These are phyloP conservation scores for Diutina rugosa DNA, from an alignment of 1,139 yeast species.

Conservation along the genomic window DNA sequence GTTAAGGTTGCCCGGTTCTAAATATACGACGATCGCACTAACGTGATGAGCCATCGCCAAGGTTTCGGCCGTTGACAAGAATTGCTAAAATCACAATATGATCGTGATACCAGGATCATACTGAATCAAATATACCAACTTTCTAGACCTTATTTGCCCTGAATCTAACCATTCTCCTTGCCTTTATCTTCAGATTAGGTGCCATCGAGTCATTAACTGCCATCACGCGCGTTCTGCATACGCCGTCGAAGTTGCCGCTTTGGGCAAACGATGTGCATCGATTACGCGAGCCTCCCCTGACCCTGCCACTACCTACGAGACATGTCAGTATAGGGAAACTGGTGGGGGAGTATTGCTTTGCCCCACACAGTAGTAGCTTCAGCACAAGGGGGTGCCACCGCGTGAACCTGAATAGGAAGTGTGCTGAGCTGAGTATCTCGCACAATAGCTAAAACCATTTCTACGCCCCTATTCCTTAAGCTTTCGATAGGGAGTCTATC, in stretches of 20 bases:
- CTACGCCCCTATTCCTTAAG: no score
- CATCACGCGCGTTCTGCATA: neutral
- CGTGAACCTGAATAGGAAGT: neutral
- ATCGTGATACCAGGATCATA: no score
- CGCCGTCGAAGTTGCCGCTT: neutral
- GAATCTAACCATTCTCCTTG: no score
- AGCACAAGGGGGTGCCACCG: neutral
- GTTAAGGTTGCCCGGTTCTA: neutral
- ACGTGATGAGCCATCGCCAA: neutral
- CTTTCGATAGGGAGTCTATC: no score
- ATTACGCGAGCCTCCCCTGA: neutral
- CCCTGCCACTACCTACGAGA: neutral
- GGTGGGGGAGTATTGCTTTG: neutral
- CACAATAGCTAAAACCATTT: neutral
- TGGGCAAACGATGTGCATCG: neutral
- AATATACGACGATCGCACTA: neutral
- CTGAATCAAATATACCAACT: no score
- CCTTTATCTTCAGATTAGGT: neutral
- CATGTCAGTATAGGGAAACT: neutral
- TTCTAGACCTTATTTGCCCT: no score
- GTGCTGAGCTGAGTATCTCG: neutral
- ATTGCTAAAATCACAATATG: neutral
- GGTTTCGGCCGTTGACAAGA: neutral
- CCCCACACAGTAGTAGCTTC: neutral
- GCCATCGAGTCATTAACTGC: neutral